Conservation (phyloP, 106 monocot species). For the Dendrobium huoshanense region DNA sequence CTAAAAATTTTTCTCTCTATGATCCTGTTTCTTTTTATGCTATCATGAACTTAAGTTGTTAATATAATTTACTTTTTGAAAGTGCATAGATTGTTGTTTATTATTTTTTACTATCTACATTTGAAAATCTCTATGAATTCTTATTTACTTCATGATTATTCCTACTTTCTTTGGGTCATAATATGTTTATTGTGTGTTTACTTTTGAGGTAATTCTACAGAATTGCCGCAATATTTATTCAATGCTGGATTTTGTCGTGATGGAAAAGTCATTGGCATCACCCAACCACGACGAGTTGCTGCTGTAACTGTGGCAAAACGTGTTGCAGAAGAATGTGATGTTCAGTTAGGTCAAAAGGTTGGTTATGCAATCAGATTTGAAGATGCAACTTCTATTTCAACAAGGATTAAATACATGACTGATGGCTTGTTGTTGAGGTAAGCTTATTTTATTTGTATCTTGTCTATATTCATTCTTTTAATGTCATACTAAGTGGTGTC, state of each 20-base stretch:
- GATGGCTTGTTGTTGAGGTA: slow-evolving; percentile 96
- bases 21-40: neutral
- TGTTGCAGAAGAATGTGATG: slow-evolving; percentile 91
- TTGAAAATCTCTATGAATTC: neutral
- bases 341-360: slow-evolving; percentile 78
- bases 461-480: neutral
- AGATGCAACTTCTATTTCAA: slow-evolving; percentile 66
- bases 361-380: slow-evolving; percentile 97
- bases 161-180: neutral
- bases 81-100: neutral
- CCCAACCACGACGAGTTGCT: slow-evolving; percentile 93
- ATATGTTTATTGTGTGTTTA: neutral
- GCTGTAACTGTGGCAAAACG: slow-evolving; percentile 95
- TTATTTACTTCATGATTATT: neutral
- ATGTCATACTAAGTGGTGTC: neutral
- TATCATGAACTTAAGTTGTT: neutral
- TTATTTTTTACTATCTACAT: neutral
- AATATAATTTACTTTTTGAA: neutral
- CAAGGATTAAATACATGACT: slow-evolving; percentile 97
- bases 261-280: slow-evolving; percentile 81
- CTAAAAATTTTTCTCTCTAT: too few species aligned
- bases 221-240: slow-evolving; percentile 86
- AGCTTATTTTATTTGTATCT: neutral
- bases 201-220: slow-evolving; percentile 26
- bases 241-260: slow-evolving; percentile 71